phyloP scores from a whole-genome alignment of 345 rosid genomes.

The Heritiera littoralis region DNA sequence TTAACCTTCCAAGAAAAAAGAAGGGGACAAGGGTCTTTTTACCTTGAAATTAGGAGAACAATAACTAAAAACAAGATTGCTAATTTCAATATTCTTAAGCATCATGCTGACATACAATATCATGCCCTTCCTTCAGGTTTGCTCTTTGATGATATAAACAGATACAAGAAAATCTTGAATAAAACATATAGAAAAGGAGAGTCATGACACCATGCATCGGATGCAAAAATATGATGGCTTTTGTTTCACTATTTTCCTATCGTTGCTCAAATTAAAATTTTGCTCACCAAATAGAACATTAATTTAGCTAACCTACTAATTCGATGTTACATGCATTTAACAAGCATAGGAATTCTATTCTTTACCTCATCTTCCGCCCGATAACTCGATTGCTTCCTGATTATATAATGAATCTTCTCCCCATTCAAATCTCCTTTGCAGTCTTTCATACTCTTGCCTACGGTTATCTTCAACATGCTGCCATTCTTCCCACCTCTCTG shows the following conservation, averaged over 20 bases:
- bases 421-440: constrained; percentile 83
- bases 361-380: constrained; percentile 75
- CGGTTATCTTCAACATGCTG: constrained; percentile 79
- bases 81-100: background rate
- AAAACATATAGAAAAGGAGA: background rate
- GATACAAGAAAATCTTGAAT: constrained; percentile 7
- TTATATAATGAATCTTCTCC: constrained; percentile 81
- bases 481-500: constrained; percentile 99
- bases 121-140: constrained; percentile 1
- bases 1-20: background rate
- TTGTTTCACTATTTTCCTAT: background rate
- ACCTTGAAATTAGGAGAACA: background rate
- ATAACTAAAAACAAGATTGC: background rate
- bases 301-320: constrained; percentile 8
- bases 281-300: background rate
- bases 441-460: constrained; percentile 76
- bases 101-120: background rate
- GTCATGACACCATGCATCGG: background rate
- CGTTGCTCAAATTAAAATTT: background rate
- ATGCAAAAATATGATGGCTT: background rate
- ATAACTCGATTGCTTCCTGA: constrained; percentile 83
- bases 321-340: background rate
- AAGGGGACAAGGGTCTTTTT: background rate
- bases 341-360: background rate
- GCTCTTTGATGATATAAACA: background rate